Conservation (phyloP, 2,329 filamentous ascomycete species). For the Fusarium irregulare region DNA sequence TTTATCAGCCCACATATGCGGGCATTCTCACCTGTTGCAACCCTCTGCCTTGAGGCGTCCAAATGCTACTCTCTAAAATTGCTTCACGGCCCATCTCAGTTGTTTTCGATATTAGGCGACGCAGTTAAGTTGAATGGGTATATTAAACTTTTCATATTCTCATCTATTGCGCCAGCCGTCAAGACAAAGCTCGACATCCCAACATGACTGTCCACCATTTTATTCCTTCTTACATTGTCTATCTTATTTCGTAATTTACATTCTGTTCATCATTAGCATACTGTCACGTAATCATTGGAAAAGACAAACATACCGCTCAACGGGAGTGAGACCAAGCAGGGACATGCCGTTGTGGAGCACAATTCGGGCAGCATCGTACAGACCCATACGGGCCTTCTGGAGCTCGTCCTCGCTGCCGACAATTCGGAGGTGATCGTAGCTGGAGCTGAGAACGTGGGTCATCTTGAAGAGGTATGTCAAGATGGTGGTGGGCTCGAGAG, state of each 20-base stretch:
- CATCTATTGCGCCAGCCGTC: conserved; percentile 36
- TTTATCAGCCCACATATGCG: neutral
- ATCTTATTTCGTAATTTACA: conserved; percentile 37
- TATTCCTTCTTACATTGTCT: conserved; percentile 5
- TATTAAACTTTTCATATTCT: conserved; percentile 47
- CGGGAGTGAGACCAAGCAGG: conserved; percentile 80
- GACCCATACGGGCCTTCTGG: conserved; percentile 74
- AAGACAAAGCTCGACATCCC: conserved; percentile 22
- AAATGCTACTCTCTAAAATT: neutral
- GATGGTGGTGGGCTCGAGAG: conserved; percentile 74
- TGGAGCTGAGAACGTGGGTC: conserved; percentile 82
- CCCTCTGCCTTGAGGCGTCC: neutral
- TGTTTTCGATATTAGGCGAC: too few relatives aligned
- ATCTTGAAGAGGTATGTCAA: conserved; percentile 82
- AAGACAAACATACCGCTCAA: conserved; percentile 62
- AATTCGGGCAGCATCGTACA: conserved; percentile 80
- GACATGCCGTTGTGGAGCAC: conserved; percentile 87
- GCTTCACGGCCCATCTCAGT: too few relatives aligned
- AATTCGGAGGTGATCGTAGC: conserved; percentile 84
- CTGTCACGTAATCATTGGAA: rapidly evolving
- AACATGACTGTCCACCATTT: conserved; percentile 9
- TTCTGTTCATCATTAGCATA: conserved; percentile 38
- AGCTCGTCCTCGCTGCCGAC: conserved; percentile 81
- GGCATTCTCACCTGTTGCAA: neutral
- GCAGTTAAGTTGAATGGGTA: conserved; percentile 37